A percentile compares a stretch with the other conserved stretches of the same genome.
These are phyloP conservation scores for Aspergillus brasiliensis DNA, from an alignment of 2,329 filamentous ascomycete genomes.

Conservation along the genomic window DNA sequence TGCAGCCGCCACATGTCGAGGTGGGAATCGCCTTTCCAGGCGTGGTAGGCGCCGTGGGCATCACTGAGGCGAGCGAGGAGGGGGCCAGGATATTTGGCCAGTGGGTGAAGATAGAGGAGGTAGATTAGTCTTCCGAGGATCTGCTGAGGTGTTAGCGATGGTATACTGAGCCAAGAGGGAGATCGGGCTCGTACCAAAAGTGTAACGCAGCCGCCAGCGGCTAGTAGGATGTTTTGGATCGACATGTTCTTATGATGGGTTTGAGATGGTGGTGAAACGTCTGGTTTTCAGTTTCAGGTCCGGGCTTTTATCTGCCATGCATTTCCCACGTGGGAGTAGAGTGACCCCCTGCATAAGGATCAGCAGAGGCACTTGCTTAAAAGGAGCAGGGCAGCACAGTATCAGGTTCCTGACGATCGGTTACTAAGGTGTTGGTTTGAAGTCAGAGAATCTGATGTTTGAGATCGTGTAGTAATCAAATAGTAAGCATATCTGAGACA, in stretches of 20 bases:
- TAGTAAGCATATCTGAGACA: background rate
- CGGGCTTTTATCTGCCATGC: background rate
- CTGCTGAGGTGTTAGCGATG: background rate
- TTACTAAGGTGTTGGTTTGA: background rate
- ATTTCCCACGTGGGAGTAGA: background rate
- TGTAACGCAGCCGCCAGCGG: background rate
- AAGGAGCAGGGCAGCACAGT: background rate
- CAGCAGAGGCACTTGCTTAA: background rate
- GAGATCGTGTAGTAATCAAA: background rate
- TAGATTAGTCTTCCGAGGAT: background rate
- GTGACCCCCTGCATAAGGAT: background rate
- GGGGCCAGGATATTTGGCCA: background rate
- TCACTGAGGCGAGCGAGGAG: slow-evolving; percentile 59
- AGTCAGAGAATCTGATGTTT: background rate
- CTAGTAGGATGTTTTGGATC: background rate
- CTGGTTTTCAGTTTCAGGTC: background rate
- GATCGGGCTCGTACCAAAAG: background rate
- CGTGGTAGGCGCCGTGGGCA: slow-evolving; percentile 27
- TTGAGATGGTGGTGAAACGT: background rate
- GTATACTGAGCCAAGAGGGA: background rate
- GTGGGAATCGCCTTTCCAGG: slow-evolving; percentile 30
- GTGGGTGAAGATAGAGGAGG: background rate
- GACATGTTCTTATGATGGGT: background rate
- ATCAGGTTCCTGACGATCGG: background rate
- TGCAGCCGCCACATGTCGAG: slow-evolving; percentile 29